phyloP scores from a whole-genome alignment of 495 filamentous ascomycete species.

The Penicillium roqueforti region DNA sequence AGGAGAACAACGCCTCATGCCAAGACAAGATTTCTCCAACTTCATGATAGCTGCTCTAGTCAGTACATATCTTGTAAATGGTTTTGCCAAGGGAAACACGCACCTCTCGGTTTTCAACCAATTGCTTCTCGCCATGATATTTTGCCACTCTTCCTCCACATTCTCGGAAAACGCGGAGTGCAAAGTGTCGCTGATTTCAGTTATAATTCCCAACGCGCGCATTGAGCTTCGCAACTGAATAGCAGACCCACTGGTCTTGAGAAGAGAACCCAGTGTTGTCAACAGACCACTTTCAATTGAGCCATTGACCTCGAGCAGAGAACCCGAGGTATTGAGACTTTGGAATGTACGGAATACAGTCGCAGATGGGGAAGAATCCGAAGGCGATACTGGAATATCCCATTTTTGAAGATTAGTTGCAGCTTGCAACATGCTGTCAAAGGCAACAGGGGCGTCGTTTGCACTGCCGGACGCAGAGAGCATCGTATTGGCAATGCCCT shows the following conservation, averaged over 20 bases:
- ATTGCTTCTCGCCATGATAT: conserved; percentile 58
- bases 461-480: conserved; percentile 25
- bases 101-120: conserved; percentile 82
- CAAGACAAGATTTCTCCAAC: conserved; percentile 76
- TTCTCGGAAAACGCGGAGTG: conserved; percentile 53
- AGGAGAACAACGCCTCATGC: conserved; percentile 75
- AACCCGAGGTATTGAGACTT: conserved; percentile 62
- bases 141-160: conserved; percentile 56
- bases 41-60: conserved; percentile 66
- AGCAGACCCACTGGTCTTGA: conserved; percentile 51
- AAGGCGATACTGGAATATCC: conserved; percentile 74
- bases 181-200: conserved; percentile 76
- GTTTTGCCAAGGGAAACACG: conserved; percentile 16
- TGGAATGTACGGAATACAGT: conserved; percentile 79
- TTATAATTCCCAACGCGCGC: conserved; percentile 68
- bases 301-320: conserved; percentile 44
- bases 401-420: conserved; percentile 86
- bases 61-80: conserved; percentile 11
- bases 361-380: conserved; percentile 56
- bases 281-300: conserved; percentile 63
- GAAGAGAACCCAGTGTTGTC: conserved; percentile 56
- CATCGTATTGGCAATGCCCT: conserved; percentile 47
- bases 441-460: conserved; percentile 36
- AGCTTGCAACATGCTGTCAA: conserved; percentile 71
- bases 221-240: conserved; percentile 60